Percentiles rank a stretch among this genome's conserved stretches.
These are phyloP conservation scores for Porphyrellus cyaneotinctus DNA, from an alignment of 768 basidiomycete genomes.

Conservation along the genomic window DNA sequence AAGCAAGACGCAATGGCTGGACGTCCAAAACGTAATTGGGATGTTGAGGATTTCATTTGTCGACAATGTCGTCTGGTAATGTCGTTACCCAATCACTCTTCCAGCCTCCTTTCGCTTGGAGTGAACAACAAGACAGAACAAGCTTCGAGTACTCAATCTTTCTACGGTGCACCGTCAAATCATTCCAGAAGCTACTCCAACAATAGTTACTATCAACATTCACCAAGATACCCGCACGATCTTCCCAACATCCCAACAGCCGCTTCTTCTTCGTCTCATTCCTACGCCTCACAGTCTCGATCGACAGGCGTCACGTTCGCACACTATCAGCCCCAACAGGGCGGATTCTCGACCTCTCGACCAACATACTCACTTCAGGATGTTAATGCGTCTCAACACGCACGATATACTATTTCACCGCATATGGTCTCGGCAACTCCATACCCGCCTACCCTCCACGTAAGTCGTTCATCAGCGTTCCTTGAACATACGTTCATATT, in stretches of 20 bases:
- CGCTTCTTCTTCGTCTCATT: constrained; percentile 14
- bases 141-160: constrained; percentile 8
- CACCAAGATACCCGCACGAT: constrained; percentile 23
- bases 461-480: constrained; percentile 4
- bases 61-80: constrained; percentile 42
- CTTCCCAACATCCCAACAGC: constrained; percentile 17
- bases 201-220: constrained; percentile 13
- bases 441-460: constrained; percentile 27
- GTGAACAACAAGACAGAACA: constrained; percentile 8
- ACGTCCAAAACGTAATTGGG: constrained; percentile 74
- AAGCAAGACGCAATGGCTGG: constrained; percentile 60
- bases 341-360: constrained; percentile 33
- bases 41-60: constrained; percentile 79
- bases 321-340: constrained; percentile 37
- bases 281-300: constrained; percentile 19
- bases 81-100: constrained; percentile 5
- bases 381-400: constrained; percentile 11
- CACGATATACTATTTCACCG: constrained; percentile 16
- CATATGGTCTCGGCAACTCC: constrained; percentile 13
- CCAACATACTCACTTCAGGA: constrained; percentile 29
- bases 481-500: not conserved
- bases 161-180: constrained; percentile 13
- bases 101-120: constrained; percentile 6
- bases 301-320: constrained; percentile 32
- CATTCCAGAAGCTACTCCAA: constrained; percentile 18